These are phyloP conservation scores for Phytopythium boreale DNA, from an alignment of 352 stramenopile species.

Conservation along the genomic window DNA sequence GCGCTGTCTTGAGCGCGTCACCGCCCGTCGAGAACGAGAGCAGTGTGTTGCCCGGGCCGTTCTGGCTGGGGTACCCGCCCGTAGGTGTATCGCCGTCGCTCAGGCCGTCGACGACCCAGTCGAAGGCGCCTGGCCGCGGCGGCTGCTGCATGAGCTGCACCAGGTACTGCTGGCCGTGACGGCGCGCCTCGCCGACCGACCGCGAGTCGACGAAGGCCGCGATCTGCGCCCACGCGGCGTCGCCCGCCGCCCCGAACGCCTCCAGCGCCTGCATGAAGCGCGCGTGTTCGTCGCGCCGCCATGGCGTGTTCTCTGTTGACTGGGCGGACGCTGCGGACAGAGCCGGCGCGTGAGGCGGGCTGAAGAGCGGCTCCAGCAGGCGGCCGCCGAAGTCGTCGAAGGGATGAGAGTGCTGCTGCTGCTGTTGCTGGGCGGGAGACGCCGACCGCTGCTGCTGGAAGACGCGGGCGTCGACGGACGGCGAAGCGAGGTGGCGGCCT, in stretches of 20 bases:
- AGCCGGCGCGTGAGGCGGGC: not conserved
- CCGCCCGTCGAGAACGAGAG: not conserved
- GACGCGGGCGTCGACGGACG: constrained; percentile 5
- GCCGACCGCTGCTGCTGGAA: not conserved
- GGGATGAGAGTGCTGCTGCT: not conserved
- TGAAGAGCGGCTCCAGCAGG: constrained; percentile 23
- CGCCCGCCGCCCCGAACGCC: constrained; percentile 43
- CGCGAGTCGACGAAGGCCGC: constrained; percentile 65
- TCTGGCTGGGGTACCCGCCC: constrained; percentile 14
- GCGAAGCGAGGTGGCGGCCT: constrained; percentile 2
- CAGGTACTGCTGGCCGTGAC: constrained; percentile 72
- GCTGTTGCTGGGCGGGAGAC: not conserved
- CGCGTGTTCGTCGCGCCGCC: constrained; percentile 67
- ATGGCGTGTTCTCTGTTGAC: constrained; percentile 17
- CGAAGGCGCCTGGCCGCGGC: constrained; percentile 4
- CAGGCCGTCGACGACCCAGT: constrained; percentile 20
- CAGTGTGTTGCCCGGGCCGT: constrained; percentile 15
- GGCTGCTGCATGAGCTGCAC: constrained; percentile 64
- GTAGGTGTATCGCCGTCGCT: constrained; percentile 6
- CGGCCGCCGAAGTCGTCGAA: constrained; percentile 17
- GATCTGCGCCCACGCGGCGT: constrained; percentile 73
- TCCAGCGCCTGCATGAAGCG: constrained; percentile 84
- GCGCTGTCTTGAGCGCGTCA: not conserved
- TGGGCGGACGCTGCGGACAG: not conserved
- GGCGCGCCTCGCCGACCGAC: constrained; percentile 58